phyloP scores from a whole-genome alignment of 768 basidiomycete genomes.

The Tricholoma flavovirens region DNA sequence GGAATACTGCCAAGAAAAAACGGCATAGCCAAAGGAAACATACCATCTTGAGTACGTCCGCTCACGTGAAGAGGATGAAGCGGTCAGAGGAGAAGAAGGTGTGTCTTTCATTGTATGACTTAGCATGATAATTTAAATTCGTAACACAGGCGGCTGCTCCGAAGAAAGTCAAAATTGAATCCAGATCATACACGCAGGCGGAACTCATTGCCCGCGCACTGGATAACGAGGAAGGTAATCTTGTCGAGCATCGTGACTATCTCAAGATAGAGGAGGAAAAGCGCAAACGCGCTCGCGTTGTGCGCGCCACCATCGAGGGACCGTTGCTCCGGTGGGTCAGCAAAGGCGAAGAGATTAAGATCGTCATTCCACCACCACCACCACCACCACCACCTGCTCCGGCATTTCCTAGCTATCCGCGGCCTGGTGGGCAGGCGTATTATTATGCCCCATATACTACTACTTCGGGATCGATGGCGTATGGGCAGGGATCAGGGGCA shows the following conservation, averaged over 20 bases:
- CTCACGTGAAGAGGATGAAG: constrained; percentile 59
- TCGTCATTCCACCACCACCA: constrained; percentile 30
- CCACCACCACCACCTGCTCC: constrained; percentile 17
- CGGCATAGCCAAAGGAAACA: constrained; percentile 62
- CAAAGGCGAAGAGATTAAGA: constrained; percentile 50
- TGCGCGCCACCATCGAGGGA: constrained; percentile 56
- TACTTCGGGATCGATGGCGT: constrained; percentile 10
- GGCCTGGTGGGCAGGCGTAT: constrained; percentile 10
- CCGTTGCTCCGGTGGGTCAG: constrained; percentile 72
- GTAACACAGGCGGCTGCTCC: constrained; percentile 47
- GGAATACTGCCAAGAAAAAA: constrained; percentile 21
- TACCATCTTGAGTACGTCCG: constrained; percentile 67
- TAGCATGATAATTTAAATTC: not conserved
- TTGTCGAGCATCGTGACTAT: constrained; percentile 72
- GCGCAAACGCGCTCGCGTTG: constrained; percentile 58
- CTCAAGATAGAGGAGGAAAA: constrained; percentile 79
- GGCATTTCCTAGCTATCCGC: not conserved
- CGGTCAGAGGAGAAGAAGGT: constrained; percentile 61
- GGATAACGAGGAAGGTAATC: constrained; percentile 84
- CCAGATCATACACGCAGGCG: constrained; percentile 63
- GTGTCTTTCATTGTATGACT: constrained; percentile 9
- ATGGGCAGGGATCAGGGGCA: constrained; percentile 9
- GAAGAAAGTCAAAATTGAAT: constrained; percentile 53
- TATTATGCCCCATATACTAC: constrained; percentile 10
- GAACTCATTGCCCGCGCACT: constrained; percentile 80